A percentile compares a stretch with the other conserved stretches of the same genome.
These are phyloP conservation scores for Pseudocercospora fuligena DNA, from an alignment of 2,329 filamentous ascomycete species.

Conservation along the genomic window DNA sequence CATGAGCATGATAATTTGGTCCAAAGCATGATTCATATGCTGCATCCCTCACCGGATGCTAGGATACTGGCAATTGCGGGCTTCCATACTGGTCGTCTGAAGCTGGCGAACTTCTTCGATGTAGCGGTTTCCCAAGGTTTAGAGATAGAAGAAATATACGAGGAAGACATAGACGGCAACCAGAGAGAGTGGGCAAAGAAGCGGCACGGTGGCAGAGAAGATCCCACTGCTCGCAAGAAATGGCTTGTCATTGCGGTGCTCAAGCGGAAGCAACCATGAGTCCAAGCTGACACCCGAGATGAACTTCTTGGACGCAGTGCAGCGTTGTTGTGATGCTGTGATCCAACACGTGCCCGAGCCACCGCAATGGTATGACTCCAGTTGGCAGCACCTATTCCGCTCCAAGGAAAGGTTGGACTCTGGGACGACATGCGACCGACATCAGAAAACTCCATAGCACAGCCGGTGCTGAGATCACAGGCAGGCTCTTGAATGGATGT, in stretches of 20 bases:
- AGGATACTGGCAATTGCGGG: constrained; percentile 70
- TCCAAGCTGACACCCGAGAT: background rate
- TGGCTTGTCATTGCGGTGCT: constrained; percentile 65
- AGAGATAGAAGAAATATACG: constrained; percentile 68
- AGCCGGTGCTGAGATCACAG: background rate
- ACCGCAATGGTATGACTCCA: background rate
- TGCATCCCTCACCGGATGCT: constrained; percentile 60
- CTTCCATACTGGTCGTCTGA: constrained; percentile 72
- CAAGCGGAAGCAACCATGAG: constrained; percentile 14
- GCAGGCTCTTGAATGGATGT: background rate
- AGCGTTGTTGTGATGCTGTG: background rate
- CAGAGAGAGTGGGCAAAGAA: constrained; percentile 64
- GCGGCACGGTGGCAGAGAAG: constrained; percentile 64
- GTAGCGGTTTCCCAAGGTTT: constrained; percentile 58
- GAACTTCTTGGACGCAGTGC: background rate
- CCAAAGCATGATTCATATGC: constrained; percentile 65
- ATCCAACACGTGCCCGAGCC: background rate
- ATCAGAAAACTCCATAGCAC: background rate
- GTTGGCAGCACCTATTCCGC: background rate
- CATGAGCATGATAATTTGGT: constrained; percentile 71
- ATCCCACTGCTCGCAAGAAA: constrained; percentile 66
- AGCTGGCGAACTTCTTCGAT: constrained; percentile 70
- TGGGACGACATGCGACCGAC: background rate
- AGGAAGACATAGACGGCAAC: constrained; percentile 68
- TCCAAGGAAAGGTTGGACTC: background rate